Evolutionary conservation across 192 early-diverging fungal species (phyloP), one percentile per base, ranked within the genome.

Genomic region (Coemansia sp.): DNA sequence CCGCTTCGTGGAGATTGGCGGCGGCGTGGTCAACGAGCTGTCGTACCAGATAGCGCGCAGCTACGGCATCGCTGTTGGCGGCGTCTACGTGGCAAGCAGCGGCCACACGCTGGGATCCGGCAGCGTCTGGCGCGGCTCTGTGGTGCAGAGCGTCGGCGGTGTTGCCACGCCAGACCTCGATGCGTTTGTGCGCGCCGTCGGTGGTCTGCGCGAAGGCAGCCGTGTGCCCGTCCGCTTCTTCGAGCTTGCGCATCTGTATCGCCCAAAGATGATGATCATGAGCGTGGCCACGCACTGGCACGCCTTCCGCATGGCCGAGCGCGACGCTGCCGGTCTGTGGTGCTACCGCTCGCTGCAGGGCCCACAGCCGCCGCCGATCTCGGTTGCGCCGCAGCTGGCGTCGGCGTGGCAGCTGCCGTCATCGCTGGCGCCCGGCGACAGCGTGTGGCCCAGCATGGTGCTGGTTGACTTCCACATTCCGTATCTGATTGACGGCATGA

Each of bases 281-380:
- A 89, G 86, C 62, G 88, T 95, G 8, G 90, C 95, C 70, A 84
- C 93, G 62, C 94, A 95, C 71, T 98, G 95, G 95, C 86, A 88
- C 67, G 85, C 83, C 46, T 93, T 94, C 76, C 80, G 92, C 63
- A 57, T 95, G 67, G 91, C 93, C 19, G 70, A 81, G 5, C 87
- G 96, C 66, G 91, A 94, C 81, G 86, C 89, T 72, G 92, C 91
- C 16, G 96, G 96, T 6, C 72, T 86, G 10, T 98, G 96, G 96
- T 83, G 87, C 41, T 94, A 88, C 82, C 76, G 69, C 3, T 86
- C 92, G 22, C 72, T 93, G 61, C 85, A 87, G 16, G 89, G 88
- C 7, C 86, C 87, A 37, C 37, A 16, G 50, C 88, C 85, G 7
- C 70, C 82, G 0, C 75, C 87, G 4, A 62, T 69, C 14, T 64